phyloP scores from a whole-genome alignment of 2,329 filamentous ascomycete genomes.

The Aspergillus ochraceus region DNA sequence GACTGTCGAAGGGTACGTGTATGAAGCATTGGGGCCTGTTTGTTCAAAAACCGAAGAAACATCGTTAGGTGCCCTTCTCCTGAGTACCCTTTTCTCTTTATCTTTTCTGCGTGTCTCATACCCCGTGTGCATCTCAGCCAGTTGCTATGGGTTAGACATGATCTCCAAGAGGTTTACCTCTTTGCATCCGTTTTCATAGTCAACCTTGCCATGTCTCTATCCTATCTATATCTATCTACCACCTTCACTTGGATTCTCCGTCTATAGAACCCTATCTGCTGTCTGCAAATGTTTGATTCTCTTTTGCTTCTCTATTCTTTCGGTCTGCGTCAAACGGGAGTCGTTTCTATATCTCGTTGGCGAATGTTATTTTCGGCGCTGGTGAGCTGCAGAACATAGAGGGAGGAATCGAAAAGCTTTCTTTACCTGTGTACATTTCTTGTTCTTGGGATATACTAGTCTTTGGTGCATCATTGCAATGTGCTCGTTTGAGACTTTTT shows the following conservation, averaged over 20 bases:
- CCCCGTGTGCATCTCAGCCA: slow-evolving; percentile 28
- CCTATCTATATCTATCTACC: slow-evolving; percentile 9
- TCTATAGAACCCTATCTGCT: slow-evolving; percentile 14
- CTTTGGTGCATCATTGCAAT: neutral
- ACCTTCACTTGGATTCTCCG: slow-evolving; percentile 1
- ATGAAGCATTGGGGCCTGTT: slow-evolving; percentile 16
- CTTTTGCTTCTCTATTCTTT: neutral
- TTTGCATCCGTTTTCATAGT: slow-evolving; percentile 24
- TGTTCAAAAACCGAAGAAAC: slow-evolving; percentile 14
- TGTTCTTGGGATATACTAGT: neutral
- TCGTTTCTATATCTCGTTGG: neutral
- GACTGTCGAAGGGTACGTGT: slow-evolving; percentile 20
- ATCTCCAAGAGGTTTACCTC: slow-evolving; percentile 17
- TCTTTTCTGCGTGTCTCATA: slow-evolving; percentile 26
- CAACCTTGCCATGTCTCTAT: slow-evolving; percentile 14
- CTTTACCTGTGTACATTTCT: neutral
- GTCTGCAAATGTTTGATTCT: neutral
- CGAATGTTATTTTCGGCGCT: slow-evolving; percentile 7
- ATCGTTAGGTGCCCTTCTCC: slow-evolving; percentile 2
- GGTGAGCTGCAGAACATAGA: slow-evolving; percentile 2
- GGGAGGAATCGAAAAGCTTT: neutral
- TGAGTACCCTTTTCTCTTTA: slow-evolving; percentile 8
- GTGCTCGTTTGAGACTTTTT: neutral
- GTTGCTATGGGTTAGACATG: slow-evolving; percentile 29
- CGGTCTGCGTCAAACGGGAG: neutral